Conservation (phyloP, 495 filamentous ascomycete genomes). For the Aeminium ludgeri region DNA sequence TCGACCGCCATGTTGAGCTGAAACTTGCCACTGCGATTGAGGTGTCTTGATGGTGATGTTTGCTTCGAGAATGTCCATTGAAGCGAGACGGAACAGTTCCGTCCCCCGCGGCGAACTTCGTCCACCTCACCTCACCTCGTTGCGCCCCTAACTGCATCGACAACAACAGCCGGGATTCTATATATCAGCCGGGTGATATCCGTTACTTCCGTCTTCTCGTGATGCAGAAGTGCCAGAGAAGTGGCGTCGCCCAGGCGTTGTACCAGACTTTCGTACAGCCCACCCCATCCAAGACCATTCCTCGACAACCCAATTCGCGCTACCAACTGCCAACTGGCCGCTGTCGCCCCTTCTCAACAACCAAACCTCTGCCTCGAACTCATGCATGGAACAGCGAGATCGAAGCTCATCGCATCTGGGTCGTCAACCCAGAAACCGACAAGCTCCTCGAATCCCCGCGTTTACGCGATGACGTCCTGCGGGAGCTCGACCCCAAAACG, state of each 20-base stretch:
- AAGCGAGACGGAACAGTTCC: neutral
- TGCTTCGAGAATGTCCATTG: neutral
- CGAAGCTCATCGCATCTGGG: conserved; percentile 2
- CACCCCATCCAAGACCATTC: conserved; percentile 1
- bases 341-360: conserved; percentile 4
- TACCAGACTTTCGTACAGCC: conserved; percentile 23
- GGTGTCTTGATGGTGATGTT: neutral
- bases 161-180: neutral
- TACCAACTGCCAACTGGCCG: conserved; percentile 3
- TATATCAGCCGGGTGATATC: too few relatives aligned
- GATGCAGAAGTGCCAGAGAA: too few relatives aligned
- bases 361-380: neutral
- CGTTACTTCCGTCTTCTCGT: too few relatives aligned
- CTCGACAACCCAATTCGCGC: neutral
- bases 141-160: conserved; percentile 2
- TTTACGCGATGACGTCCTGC: conserved; percentile 38
- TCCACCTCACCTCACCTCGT: conserved; percentile 3
- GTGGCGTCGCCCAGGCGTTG: conserved; percentile 13
- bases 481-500: conserved; percentile 28
- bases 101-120: neutral
- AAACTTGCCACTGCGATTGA: neutral
- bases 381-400: conserved; percentile 19
- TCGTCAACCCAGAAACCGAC: conserved; percentile 17
- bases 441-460: conserved; percentile 7
- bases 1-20: conserved; percentile 1